A percentile compares a stretch with the other conserved stretches of the same genome.
phyloP scores from a whole-genome alignment of 305 asterid genomes.

The Rubia tinctorum region DNA sequence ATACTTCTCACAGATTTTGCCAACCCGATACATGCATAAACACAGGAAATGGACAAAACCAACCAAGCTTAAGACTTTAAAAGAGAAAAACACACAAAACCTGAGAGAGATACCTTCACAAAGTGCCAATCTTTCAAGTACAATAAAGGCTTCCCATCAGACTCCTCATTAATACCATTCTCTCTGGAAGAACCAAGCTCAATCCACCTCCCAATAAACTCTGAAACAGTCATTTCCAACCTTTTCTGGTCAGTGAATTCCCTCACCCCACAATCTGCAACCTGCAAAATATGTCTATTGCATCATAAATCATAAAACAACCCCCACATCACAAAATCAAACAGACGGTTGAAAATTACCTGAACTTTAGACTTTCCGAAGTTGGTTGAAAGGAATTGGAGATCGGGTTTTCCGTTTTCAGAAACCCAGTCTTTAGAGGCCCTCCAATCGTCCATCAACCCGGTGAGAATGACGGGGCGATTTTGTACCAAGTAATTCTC shows the following conservation, averaged over 20 bases:
- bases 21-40: not conserved
- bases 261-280: constrained; percentile 78
- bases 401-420: constrained; percentile 61
- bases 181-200: constrained; percentile 22
- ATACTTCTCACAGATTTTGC: not conserved
- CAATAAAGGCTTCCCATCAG: constrained; percentile 39
- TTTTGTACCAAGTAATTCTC: too few species aligned
- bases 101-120: constrained; percentile 50
- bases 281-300: constrained; percentile 30
- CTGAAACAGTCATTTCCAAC: constrained; percentile 73
- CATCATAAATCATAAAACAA: not conserved
- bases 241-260: constrained; percentile 88
- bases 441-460: not conserved
- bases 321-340: too few species aligned
- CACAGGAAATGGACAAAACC: not conserved
- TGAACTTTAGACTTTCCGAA: constrained; percentile 85
- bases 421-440: not conserved
- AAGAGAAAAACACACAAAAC: not conserved
- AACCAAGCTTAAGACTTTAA: not conserved
- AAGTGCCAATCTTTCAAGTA: constrained; percentile 99
- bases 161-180: constrained; percentile 18
- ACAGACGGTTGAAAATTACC: constrained; percentile 28
- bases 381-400: constrained; percentile 53
- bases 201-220: constrained; percentile 56
- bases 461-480: not conserved